Percentiles rank a stretch among this genome's conserved stretches.
Conservation (phyloP, 768 basidiomycete genomes). For the Trametes sanguinea region DNA sequence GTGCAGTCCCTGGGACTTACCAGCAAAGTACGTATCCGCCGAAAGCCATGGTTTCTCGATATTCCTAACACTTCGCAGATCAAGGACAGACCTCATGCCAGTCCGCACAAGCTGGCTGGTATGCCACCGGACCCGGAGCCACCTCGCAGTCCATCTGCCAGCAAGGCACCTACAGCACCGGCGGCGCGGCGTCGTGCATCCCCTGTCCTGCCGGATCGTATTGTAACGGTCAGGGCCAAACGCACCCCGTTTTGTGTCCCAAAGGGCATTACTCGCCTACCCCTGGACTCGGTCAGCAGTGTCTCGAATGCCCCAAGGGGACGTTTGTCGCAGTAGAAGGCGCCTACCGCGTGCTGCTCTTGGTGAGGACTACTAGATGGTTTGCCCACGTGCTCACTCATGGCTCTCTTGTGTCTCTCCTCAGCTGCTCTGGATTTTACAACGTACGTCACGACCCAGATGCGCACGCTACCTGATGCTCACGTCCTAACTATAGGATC, state of each 20-base stretch:
- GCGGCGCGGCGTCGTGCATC: slow-evolving; percentile 22
- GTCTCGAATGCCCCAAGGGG: slow-evolving; percentile 21
- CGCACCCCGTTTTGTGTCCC: slow-evolving; percentile 14
- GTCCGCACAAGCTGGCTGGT: slow-evolving; percentile 23
- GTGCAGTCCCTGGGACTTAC: slow-evolving; percentile 16
- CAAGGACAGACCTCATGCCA: slow-evolving; percentile 19
- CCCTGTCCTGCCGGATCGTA: slow-evolving; percentile 24
- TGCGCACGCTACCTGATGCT: neutral
- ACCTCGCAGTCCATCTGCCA: slow-evolving; percentile 19
- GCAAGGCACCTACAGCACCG: slow-evolving; percentile 24
- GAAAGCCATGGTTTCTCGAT: too few relatives aligned
- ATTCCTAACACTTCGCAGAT: slow-evolving; percentile 2
- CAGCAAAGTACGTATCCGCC: slow-evolving; percentile 2
- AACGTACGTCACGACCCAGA: neutral
- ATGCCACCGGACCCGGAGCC: slow-evolving; percentile 19
- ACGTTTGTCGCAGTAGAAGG: slow-evolving; percentile 20
- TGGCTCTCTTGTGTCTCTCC: too few relatives aligned
- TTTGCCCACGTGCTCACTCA: neutral
- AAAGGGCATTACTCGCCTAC: slow-evolving; percentile 18
- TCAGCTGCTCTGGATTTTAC: slow-evolving; percentile 27
- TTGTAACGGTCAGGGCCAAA: slow-evolving; percentile 24
- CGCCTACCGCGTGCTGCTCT: slow-evolving; percentile 24
- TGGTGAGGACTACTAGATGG: slow-evolving; percentile 14
- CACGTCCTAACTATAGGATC: neutral
- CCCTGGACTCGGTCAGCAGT: slow-evolving; percentile 18